Percentiles rank a stretch among this genome's conserved stretches.
phyloP scores from a whole-genome alignment of 164 flowering plant species.

The Vitis rupestris region DNA sequence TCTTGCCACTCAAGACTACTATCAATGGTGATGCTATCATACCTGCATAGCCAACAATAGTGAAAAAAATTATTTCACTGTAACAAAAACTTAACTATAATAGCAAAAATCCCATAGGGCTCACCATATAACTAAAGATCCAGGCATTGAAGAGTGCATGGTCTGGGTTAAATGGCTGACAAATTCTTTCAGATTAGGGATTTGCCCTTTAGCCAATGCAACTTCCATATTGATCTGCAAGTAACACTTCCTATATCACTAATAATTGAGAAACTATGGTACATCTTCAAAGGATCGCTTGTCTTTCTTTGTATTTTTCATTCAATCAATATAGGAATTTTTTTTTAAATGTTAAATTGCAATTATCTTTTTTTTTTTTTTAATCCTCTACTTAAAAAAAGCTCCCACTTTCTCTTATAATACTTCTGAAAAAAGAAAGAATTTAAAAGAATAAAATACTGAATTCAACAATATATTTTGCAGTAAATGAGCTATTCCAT shows the following conservation, averaged over 20 bases:
- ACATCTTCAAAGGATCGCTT: too few relatives aligned
- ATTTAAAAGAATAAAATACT: too few relatives aligned
- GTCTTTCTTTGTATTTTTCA: not conserved
- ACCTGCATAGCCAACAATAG: slow-evolving; percentile 54
- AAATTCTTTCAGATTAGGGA: slow-evolving; percentile 76
- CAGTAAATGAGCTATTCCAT: not conserved
- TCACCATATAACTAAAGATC: slow-evolving; percentile 84
- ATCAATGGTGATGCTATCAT: slow-evolving; percentile 74
- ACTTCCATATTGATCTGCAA: slow-evolving; percentile 87
- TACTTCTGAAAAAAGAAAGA: not conserved
- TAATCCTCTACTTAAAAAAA: not conserved
- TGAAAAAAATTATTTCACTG: not conserved
- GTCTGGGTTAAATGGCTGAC: slow-evolving; percentile 60
- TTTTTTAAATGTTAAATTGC: not conserved
- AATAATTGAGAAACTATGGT: too few relatives aligned
- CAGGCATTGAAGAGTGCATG: slow-evolving; percentile 71
- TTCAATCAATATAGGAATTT: not conserved
- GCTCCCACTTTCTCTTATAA: not conserved
- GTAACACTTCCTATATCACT: not conserved
- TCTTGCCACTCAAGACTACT: slow-evolving; percentile 77
- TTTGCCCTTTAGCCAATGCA: slow-evolving; percentile 42
- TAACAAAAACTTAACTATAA: not conserved
- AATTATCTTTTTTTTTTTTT: not conserved
- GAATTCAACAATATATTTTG: too few relatives aligned
- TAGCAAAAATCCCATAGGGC: slow-evolving; percentile 3